These are phyloP conservation scores for Calonectria honghensis DNA, from an alignment of 2,329 filamentous ascomycete species.

Conservation along the genomic window DNA sequence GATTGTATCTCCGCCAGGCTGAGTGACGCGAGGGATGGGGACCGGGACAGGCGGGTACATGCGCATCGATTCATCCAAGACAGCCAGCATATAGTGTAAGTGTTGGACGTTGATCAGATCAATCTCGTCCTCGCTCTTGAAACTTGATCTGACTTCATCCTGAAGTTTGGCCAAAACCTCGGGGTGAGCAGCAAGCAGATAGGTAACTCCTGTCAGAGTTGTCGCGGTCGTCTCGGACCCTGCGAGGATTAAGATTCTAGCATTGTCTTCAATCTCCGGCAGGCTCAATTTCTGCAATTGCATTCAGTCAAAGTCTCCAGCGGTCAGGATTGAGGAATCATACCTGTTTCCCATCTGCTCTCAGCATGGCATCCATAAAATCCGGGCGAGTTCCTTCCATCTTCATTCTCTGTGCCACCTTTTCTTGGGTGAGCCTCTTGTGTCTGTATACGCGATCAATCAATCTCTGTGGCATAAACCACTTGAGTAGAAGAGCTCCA, in stretches of 20 bases:
- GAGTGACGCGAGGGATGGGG: conserved; percentile 21
- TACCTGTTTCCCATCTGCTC: conserved; percentile 6
- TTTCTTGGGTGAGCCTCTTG: background rate
- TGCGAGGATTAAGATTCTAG: conserved; percentile 13
- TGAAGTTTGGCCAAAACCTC: background rate
- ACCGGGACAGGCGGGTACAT: conserved; percentile 31
- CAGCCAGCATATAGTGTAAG: conserved; percentile 21
- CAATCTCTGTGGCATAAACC: background rate
- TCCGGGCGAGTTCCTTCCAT: background rate
- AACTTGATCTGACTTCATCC: conserved; percentile 17
- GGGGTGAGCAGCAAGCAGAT: conserved; percentile 4
- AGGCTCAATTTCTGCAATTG: background rate
- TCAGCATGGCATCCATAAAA: conserved; percentile 17
- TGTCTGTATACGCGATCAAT: background rate
- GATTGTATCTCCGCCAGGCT: conserved; percentile 22
- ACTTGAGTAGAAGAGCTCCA: background rate
- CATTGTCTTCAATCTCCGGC: background rate
- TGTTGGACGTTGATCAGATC: conserved; percentile 6
- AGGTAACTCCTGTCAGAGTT: conserved; percentile 6
- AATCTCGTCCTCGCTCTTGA: conserved; percentile 18
- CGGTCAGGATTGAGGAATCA: background rate
- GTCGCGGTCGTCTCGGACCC: conserved; percentile 33
- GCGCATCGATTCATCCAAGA: conserved; percentile 28
- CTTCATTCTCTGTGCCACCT: background rate
- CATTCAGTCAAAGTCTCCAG: background rate